Conservation (phyloP, 1,284 basidiomycete genomes). For the Pseudozyma pruni region DNA sequence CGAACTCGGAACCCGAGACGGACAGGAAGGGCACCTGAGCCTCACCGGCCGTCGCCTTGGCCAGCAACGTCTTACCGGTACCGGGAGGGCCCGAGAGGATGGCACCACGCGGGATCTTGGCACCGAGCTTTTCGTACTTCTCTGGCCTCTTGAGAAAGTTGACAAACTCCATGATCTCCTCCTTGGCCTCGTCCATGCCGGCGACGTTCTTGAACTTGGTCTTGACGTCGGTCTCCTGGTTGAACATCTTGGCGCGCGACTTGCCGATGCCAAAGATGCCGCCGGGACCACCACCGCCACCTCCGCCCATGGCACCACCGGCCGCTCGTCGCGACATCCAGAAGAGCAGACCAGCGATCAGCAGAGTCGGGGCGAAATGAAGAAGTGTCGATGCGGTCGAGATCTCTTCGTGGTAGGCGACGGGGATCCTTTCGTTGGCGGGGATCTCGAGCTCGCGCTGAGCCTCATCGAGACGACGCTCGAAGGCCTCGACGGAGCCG, state of each 20-base stretch:
- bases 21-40: slow-evolving; percentile 97
- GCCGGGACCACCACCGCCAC: slow-evolving; percentile 74
- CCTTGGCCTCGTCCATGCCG: slow-evolving; percentile 99
- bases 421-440: slow-evolving; percentile 90
- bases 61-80: slow-evolving; percentile 96
- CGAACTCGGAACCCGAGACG: slow-evolving; percentile 98
- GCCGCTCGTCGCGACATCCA: slow-evolving; percentile 85
- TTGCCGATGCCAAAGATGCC: slow-evolving; percentile 99
- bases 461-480: slow-evolving; percentile 90
- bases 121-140: slow-evolving; percentile 94
- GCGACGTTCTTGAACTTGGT: slow-evolving; percentile 95
- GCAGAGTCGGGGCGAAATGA: slow-evolving; percentile 91
- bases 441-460: slow-evolving; percentile 93
- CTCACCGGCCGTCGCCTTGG: slow-evolving; percentile 98
- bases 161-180: slow-evolving; percentile 99
- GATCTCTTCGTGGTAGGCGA: slow-evolving; percentile 95
- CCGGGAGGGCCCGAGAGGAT: slow-evolving; percentile 98
- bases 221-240: slow-evolving; percentile 94
- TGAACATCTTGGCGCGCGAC: slow-evolving; percentile 93
- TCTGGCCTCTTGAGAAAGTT: slow-evolving; percentile 97
- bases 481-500: slow-evolving; percentile 96
- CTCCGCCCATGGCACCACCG: slow-evolving; percentile 67
- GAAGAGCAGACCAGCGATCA: slow-evolving; percentile 88
- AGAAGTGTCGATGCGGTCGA: slow-evolving; percentile 83
- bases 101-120: slow-evolving; percentile 97